Percentiles rank a stretch among this genome's conserved stretches.
These are phyloP conservation scores for Orbilia quercus DNA, from an alignment of 2,329 filamentous ascomycete species.

Conservation along the genomic window DNA sequence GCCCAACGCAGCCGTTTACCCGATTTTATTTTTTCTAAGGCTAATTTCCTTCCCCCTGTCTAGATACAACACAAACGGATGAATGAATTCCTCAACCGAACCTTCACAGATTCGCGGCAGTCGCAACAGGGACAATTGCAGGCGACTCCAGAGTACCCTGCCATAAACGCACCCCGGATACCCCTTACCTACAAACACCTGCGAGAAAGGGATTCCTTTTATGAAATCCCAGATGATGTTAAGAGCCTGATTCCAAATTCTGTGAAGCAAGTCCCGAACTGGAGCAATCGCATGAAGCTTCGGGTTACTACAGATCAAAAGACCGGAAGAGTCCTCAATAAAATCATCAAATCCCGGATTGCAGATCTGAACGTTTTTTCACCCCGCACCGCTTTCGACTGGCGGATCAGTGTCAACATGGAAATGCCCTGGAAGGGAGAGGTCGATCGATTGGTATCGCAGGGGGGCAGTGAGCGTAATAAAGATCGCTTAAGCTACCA, in stretches of 20 bases:
- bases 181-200: conserved; percentile 83
- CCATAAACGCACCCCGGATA: conserved; percentile 66
- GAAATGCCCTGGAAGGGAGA: conserved; percentile 87
- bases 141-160: conserved; percentile 64
- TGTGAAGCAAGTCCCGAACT: conserved; percentile 62
- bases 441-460: conserved; percentile 67
- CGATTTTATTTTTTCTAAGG: not conserved
- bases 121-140: conserved; percentile 28
- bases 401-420: conserved; percentile 91
- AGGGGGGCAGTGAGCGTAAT: conserved; percentile 71
- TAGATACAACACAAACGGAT: conserved; percentile 82
- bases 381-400: conserved; percentile 82
- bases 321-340: conserved; percentile 75
- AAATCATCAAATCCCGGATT: conserved; percentile 91
- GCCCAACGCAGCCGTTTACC: not conserved
- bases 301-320: conserved; percentile 82
- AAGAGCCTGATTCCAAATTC: conserved; percentile 72
- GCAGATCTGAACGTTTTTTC: conserved; percentile 88
- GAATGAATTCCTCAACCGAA: conserved; percentile 84
- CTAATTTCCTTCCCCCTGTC: conserved; percentile 24
- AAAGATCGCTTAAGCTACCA: conserved; percentile 94
- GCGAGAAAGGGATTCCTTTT: conserved; percentile 85
- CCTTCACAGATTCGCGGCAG: conserved; percentile 70
- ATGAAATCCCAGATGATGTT: conserved; percentile 74
- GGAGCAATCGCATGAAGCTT: conserved; percentile 68